Evolutionary conservation across 2,329 filamentous ascomycete species (phyloP), one percentile per base, ranked within the genome.

Genomic region (Colletotrichum sp.): DNA sequence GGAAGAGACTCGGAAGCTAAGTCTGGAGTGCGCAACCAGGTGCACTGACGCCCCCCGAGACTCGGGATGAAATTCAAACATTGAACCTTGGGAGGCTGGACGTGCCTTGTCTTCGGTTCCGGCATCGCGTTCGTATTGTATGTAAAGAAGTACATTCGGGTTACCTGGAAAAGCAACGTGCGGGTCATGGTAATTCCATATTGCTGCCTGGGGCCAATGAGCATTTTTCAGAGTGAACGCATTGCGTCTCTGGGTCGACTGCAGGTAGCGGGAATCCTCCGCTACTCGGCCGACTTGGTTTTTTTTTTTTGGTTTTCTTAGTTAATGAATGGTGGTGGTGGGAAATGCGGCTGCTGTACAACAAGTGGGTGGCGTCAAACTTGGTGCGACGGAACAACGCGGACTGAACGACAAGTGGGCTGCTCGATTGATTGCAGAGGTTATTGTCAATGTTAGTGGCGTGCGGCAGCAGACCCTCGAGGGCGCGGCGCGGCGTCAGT

Each of bases 271-370:
- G 25, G 52, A 61, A 59, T 39, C n/a, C 30, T 65, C 73, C 57
- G 64, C 49, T 73, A 76, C 64, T 69, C 73, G 73, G 73, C 73
- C 73, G 70, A 73, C 73, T 15, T 8, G 19, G 6, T 34, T 62
- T 34, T 34, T 61, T 22, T 19, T 22, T n/a, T n/a, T 13, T n/a
- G 8, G 8, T 52, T 25, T 57, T 27, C 34, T 36, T 49, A 65
- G 30, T 55, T 25, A 3, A 32, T 39, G 36, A 9, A 19, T 39
- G 16, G 55, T 22, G 44, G 49, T 13, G 65, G 29, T n/a, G 44
- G 15, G 30, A 29, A 61, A 32, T 32, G 59, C 66, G 49, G 66
- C 66, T 69, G 55, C 8, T 25, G 52, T 55, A 69, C 69, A 63
- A 30, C 34, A 39, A 69, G 52, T 22, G 25, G 66, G 59, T 25